Evolutionary conservation across 2,329 filamentous ascomycete genomes (phyloP), one percentile per base, ranked within the genome.

Genomic region (Fusarium scirpi): DNA sequence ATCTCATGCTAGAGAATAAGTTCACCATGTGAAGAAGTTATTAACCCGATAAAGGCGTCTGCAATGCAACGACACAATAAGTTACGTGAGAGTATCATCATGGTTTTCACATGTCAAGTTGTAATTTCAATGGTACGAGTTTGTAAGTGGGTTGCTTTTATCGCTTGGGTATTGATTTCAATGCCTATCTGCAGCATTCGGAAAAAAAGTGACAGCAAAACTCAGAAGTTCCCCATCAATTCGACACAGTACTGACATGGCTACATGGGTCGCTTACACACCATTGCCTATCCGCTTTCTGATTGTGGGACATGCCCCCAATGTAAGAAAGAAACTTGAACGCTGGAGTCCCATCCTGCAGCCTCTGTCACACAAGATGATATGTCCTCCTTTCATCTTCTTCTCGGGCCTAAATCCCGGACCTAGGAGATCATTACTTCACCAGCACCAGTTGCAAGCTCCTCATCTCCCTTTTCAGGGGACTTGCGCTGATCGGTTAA

Each of bases 401-500:
- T 34, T 48, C 40, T 63, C 48, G 43, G 56, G 43, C 55, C 44
- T 66, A 41, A 38, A 46, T 48, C 56, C 47, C 44, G 38, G 44
- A 45, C 41, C 63, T 74, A 72, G 66, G 73, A 71, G 49, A 74
- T 70, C 38, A 73, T 65, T 46, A 72, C 72, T 48, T 71, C 72
- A 32, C 63, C 60, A 40, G 64, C 72, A 51, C 74, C 74, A 64
- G 72, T 72, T 58, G 47, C 62, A 43, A 71, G 63, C 24, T 46
- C 47, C 44, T 55, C 62, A 29, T 18, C 38, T 34, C 24, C 67
- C 68, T 41, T 65, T 40, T 45, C 58, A 29, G 51, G 44, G 13
- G 66, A 58, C 44, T 69, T 69, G 34, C 63, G 62, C 24, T 46
- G 47, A 57, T 53, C 65, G 16, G 75, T 65, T 40, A 76, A 65